phyloP scores from a whole-genome alignment of 495 filamentous ascomycete genomes.

The Aspergillus haitiensis region DNA sequence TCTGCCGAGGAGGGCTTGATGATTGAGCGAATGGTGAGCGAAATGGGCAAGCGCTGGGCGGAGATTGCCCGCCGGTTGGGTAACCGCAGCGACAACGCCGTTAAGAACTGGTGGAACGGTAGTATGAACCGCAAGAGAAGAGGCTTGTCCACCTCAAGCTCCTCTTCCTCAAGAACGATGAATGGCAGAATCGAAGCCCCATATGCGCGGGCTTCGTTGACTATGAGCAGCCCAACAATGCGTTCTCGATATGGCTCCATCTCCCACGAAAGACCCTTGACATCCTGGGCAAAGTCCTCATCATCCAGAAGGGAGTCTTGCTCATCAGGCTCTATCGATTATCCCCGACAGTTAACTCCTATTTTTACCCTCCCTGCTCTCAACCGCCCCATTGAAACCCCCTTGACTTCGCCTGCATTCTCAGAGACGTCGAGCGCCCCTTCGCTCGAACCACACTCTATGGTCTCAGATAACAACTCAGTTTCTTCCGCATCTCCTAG shows the following conservation, averaged over 20 bases:
- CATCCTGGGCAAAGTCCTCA: conserved; percentile 38
- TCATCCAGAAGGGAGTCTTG: conserved; percentile 34
- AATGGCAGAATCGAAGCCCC: conserved; percentile 46
- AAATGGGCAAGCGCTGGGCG: conserved; percentile 91
- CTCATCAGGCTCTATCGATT: conserved; percentile 32
- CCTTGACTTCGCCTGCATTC: conserved; percentile 69
- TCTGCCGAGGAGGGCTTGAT: conserved; percentile 79
- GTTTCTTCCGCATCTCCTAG: conserved; percentile 58
- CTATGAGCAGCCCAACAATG: conserved; percentile 29
- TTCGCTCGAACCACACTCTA: conserved; percentile 66
- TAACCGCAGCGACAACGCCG: conserved; percentile 93
- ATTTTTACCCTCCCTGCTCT: conserved; percentile 47
- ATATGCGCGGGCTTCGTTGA: conserved; percentile 40
- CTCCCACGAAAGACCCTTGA: conserved; percentile 26
- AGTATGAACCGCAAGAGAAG: conserved; percentile 75
- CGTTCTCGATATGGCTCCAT: conserved; percentile 38
- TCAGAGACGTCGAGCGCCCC: conserved; percentile 60
- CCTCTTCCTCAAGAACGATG: conserved; percentile 35
- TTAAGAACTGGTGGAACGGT: conserved; percentile 99
- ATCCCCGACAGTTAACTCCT: conserved; percentile 44
- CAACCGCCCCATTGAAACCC: conserved; percentile 56
- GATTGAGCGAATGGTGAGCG: conserved; percentile 78
- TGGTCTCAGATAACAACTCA: conserved; percentile 70
- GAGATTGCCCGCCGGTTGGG: conserved; percentile 85
- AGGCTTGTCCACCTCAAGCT: conserved; percentile 45